A percentile compares a stretch with the other conserved stretches of the same genome.
Evolutionary conservation across 768 basidiomycete genomes (phyloP).

Genomic region (Pisolithus microcarpus): DNA sequence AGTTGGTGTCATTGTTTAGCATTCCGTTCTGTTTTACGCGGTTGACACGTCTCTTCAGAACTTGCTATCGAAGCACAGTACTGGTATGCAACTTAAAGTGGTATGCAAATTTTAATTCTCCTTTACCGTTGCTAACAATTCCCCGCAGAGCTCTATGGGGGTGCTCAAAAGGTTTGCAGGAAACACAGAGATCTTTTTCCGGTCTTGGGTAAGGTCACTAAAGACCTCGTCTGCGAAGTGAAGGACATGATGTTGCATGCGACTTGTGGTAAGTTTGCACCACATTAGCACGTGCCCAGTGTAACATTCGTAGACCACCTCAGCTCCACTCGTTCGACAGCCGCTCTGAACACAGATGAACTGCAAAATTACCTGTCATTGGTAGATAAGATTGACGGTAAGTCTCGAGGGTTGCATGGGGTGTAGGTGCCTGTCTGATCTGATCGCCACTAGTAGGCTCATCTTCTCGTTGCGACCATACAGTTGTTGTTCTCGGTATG

Average conservation of each 20-base stretch:
- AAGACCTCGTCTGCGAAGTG: conserved; percentile 4
- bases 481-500: conserved; percentile 8
- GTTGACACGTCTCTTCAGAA: conserved; percentile 7
- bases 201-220: conserved; percentile 6
- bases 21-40: neutral
- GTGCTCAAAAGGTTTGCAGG: conserved; percentile 2
- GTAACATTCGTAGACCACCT: conserved; percentile 29
- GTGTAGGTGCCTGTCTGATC: neutral
- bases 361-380: conserved; percentile 33
- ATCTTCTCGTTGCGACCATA: conserved; percentile 3
- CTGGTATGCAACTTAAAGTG: conserved; percentile 14
- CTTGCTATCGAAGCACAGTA: conserved; percentile 24
- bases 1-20: conserved; percentile 24
- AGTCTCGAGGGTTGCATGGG: neutral
- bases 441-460: neutral
- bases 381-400: conserved; percentile 30
- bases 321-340: conserved; percentile 34
- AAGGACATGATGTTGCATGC: conserved; percentile 12
- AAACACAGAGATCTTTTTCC: conserved; percentile 13
- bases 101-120: neutral
- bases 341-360: conserved; percentile 30
- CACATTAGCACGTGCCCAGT: neutral
- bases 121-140: neutral
- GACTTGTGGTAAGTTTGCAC: conserved; percentile 7
- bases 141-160: neutral